Base-by-base conservation (phyloP, 805 yeast genomes). In the Ogataea paraovalis region DNA sequence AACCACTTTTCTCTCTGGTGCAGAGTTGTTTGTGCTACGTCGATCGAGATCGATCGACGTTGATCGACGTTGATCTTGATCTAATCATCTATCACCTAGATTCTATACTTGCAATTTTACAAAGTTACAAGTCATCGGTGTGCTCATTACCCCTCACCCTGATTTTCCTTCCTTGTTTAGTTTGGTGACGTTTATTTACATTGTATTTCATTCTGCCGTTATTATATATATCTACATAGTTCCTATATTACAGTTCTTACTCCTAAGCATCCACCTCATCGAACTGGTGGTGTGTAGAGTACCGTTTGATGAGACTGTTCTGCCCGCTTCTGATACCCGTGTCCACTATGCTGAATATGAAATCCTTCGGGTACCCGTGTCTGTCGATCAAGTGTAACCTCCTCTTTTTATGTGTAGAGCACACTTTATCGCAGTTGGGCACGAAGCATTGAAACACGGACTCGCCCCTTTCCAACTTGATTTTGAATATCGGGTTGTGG, bases 401-500 rank as follows among this genome's bases (percentile, higher is more conserved):
- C 43, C 85, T 61, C 43, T 72, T 72, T 32, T 59, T 55, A 22
- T 69, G 71, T 20, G 69, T 62, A 4, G 64, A 48, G 50, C 77
- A 78, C 3, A 57, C 21, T 44, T 69, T 64, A 19, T 54, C 62
- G 56, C 86, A 81, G 3, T 55, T 62, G 14, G 54, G 53, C 5
- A 64, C 68, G 39, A 78, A 72, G 49, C 86, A 80, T 27, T 57
- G 60, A 47, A 64, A 76, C 12, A 69, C 69, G 0, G 49, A 6
- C 13, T 65, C 72, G 0, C 79, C 80, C 10, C 61, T 53, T 23
- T 70, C 74, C 41, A 61, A 57, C 41, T 61, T 55, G 2, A 72
- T 66, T 19, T 52, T 51, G 4, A 62, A 55, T 39, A 79, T 72
- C 2, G 83, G 78, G 56, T 78, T 75, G 54, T 81, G 85, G 47